A percentile compares a stretch with the other conserved stretches of the same genome.
These are phyloP conservation scores for Pseudogymnoascus sp. DNA, from an alignment of 2,329 filamentous ascomycete species.

Conservation along the genomic window DNA sequence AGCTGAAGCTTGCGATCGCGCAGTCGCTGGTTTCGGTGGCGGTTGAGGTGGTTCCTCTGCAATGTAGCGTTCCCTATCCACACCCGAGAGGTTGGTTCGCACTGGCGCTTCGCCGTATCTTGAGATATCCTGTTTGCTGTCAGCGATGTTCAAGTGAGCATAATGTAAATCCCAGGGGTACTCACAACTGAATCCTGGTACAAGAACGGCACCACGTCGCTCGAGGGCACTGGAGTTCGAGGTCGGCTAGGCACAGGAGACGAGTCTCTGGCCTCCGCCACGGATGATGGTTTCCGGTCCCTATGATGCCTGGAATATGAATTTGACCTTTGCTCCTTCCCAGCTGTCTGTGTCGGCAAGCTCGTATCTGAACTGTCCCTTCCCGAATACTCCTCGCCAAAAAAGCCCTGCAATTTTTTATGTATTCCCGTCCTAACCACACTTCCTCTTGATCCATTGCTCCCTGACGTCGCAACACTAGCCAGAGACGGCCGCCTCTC, in stretches of 20 bases:
- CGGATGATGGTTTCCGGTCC: conserved; percentile 74
- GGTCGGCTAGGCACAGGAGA: conserved; percentile 72
- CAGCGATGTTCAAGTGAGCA: conserved; percentile 10
- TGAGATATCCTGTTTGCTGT: conserved; percentile 53
- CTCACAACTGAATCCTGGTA: conserved; percentile 78
- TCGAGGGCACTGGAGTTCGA: conserved; percentile 76
- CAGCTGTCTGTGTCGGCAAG: conserved; percentile 38
- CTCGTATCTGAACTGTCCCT: conserved; percentile 67
- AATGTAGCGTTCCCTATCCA: conserved; percentile 60
- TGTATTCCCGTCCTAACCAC: conserved; percentile 59
- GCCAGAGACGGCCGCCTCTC: conserved; percentile 79
- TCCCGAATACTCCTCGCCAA: conserved; percentile 78
- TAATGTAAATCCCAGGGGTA: conserved; percentile 22
- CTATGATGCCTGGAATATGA: conserved; percentile 48
- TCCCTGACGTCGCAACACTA: conserved; percentile 80
- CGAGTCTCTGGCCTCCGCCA: conserved; percentile 61
- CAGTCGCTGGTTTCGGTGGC: conserved; percentile 53
- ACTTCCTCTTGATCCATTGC: conserved; percentile 70
- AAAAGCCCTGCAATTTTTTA: conserved; percentile 74
- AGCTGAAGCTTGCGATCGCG: conserved; percentile 49
- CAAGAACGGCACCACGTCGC: conserved; percentile 94
- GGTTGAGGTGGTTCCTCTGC: conserved; percentile 41
- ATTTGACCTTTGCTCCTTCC: conserved; percentile 55
- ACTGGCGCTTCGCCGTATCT: conserved; percentile 72
- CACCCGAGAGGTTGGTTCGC: conserved; percentile 58